A percentile compares a stretch with the other conserved stretches of the same genome.
phyloP scores from a whole-genome alignment of 352 stramenopile species.

The Phytophthora pluvialis region DNA sequence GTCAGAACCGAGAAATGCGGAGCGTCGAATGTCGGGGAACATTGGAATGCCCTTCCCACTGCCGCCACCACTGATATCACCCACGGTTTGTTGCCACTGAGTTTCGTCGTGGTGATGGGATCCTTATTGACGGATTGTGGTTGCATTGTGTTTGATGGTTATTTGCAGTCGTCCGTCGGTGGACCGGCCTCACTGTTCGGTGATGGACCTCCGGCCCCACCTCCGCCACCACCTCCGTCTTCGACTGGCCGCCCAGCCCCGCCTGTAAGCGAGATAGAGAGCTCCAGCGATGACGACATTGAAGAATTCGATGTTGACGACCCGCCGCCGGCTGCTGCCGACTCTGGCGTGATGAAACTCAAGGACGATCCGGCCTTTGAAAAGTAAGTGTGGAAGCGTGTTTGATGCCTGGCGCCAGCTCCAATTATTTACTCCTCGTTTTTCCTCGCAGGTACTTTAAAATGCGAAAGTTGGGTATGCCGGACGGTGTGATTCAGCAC shows the following conservation, averaged over 20 bases:
- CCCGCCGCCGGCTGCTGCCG: constrained; percentile 13
- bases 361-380: constrained; percentile 83
- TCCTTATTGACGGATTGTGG: background rate
- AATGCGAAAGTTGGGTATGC: constrained; percentile 85
- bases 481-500: constrained; percentile 79
- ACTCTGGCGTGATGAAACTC: constrained; percentile 64
- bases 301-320: constrained; percentile 51
- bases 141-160: background rate
- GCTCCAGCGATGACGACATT: constrained; percentile 67
- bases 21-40: constrained; percentile 41
- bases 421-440: constrained; percentile 1
- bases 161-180: constrained; percentile 46
- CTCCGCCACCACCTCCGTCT: constrained; percentile 42
- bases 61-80: constrained; percentile 56
- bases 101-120: background rate
- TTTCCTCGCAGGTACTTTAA: constrained; percentile 73
- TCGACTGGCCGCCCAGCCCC: constrained; percentile 23
- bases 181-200: constrained; percentile 61
- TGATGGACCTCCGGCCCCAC: constrained; percentile 52
- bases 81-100: constrained; percentile 47
- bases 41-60: constrained; percentile 63
- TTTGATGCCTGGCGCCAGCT: constrained; percentile 1
- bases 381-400: constrained; percentile 48
- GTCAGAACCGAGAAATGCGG: constrained; percentile 15
- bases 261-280: constrained; percentile 52